Evolutionary conservation across 805 yeast species (phyloP).

Genomic region (Yarrowia hollandica): DNA sequence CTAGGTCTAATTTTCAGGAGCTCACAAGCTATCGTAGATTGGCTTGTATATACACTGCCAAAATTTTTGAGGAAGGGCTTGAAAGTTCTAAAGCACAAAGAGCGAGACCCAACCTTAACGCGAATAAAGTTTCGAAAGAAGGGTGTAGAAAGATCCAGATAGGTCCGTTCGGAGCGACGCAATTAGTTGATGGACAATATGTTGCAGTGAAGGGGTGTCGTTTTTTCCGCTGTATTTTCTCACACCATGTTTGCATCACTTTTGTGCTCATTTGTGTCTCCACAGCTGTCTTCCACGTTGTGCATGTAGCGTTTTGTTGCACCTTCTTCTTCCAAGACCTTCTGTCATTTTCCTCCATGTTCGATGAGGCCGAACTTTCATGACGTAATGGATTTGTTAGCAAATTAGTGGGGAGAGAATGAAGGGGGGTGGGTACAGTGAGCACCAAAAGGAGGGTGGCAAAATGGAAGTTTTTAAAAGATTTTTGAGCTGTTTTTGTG

Average conservation of each 20-base stretch:
- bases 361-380: not conserved
- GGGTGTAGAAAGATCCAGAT: conserved; percentile 27
- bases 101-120: not conserved
- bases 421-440: not conserved
- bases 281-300: too few species aligned
- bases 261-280: not conserved
- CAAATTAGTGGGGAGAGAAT: not conserved
- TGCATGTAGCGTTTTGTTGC: not conserved
- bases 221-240: not conserved
- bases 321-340: conserved; percentile 21
- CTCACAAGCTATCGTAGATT: not conserved
- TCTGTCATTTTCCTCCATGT: conserved; percentile 12
- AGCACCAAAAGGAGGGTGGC: too few species aligned
- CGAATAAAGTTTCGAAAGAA: conserved; percentile 3
- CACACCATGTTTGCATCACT: not conserved
- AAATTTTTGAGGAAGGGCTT: conserved; percentile 15
- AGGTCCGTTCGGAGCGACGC: not conserved
- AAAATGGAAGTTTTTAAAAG: too few species aligned
- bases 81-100: conserved; percentile 23
- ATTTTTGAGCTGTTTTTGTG: too few species aligned
- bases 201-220: not conserved
- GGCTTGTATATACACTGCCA: conserved; percentile 29
- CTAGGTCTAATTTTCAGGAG: conserved; percentile 20
- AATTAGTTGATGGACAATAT: not conserved
- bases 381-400: conserved; percentile 17